Evolutionary conservation across 208 protist species (phyloP), one percentile per base, ranked within the genome.

Genomic region (Naegleria fowleri): DNA sequence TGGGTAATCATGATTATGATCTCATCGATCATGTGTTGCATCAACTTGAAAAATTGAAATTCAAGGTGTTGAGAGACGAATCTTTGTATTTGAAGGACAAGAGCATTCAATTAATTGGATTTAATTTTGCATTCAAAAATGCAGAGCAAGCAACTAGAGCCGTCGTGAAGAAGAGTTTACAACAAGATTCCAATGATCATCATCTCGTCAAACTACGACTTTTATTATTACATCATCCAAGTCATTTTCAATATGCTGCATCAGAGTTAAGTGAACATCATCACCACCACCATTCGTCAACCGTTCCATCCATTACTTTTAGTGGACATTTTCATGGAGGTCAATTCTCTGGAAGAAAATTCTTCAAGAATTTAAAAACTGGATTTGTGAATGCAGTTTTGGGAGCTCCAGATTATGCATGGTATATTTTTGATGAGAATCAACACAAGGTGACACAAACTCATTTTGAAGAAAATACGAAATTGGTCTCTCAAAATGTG

Each of bases 1-100:
- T 88, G 36, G 84, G 84, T 39, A 88, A 88, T 88, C 84, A 88
- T 88, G 84, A 88, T 38, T 22, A 58, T 16, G 84, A 88, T 48
- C 9, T 88, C 25, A 16, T 87, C 0, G 84, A 52, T 58, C 5
- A 33, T 59, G 39, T 88, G 38, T 33, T 39, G 3, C 0, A 33
- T 0, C 41, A 88, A 38, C 13, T 88, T 19, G 22, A 67, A 67
- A 67, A 29, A 67, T 67, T 67, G 22, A 15, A 67, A 67, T 29
- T 67, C 22, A 67, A 15, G 19, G 22, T 67, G 3, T 29, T 67
- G 3, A 67, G 19, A 67, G 55, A 67, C 19, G 55, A 67, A 67
- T 29, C 19, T 67, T 19, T 67, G 13, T 15, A 29, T 29, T 67
- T 67, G 55, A 67, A 67, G 55, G 22, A 67, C 19, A 67, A 67